These are phyloP conservation scores for Aegilops longissima DNA, from an alignment of 176 grass and related monocot genomes.

Conservation along the genomic window DNA sequence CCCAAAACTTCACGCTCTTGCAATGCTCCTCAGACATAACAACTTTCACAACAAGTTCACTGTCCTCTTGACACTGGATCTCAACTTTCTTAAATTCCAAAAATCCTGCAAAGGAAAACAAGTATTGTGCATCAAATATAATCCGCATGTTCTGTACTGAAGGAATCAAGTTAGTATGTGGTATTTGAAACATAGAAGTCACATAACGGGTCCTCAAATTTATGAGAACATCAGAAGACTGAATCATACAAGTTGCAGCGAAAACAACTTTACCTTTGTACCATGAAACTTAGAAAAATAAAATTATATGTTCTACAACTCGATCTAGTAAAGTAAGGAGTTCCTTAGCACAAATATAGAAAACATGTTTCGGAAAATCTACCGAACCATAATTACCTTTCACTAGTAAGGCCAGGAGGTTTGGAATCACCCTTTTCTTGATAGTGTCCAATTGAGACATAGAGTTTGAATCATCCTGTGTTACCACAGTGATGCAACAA, in stretches of 20 bases:
- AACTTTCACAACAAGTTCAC: slow-evolving; percentile 72
- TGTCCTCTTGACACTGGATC: slow-evolving; percentile 54
- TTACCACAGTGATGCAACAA: slow-evolving; percentile 66
- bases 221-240: not conserved
- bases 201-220: not conserved
- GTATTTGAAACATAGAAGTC: not conserved
- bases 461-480: slow-evolving; percentile 37
- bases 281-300: slow-evolving; percentile 24
- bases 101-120: slow-evolving; percentile 56
- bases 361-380: not conserved
- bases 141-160: not conserved
- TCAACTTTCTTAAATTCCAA: slow-evolving; percentile 73
- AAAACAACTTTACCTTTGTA: not conserved
- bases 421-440: slow-evolving; percentile 62
- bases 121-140: slow-evolving; percentile 13
- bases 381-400: slow-evolving; percentile 56
- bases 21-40: slow-evolving; percentile 72
- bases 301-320: not conserved
- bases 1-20: slow-evolving; percentile 63
- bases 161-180: not conserved
- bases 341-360: slow-evolving; percentile 1
- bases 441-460: slow-evolving; percentile 54
- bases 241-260: slow-evolving; percentile 15
- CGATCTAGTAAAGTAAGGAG: not conserved
- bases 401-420: slow-evolving; percentile 51